Base-by-base conservation (phyloP, 2,329 filamentous ascomycete species). In the Fonsecaea pugnacius region DNA sequence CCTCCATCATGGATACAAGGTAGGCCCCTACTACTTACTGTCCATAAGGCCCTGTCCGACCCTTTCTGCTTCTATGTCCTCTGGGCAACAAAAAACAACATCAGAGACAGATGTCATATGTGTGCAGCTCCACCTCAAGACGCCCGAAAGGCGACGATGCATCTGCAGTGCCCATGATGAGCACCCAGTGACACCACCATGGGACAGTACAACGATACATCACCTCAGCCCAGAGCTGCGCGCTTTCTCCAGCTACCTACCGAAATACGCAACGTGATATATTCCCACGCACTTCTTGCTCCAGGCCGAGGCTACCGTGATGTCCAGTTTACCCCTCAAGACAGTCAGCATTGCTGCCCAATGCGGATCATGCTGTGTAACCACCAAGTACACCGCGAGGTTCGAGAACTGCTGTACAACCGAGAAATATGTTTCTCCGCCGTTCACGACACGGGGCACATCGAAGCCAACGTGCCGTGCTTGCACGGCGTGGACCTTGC, bases 271-370 rank as follows among this genome's bases (percentile, higher is more conserved):
- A 21, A 46, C 6, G n/a, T 46, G 40, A 46, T 46, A 7, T 46
- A 46, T n/a, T 21, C n/a, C 21, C 10, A 46, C 18, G 40, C 40
- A 46, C 40, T 46, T 12, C 2, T 10, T 21, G 7, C n/a, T 46
- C 40, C 8, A 12, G 21, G 40, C 18, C n/a, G 18, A 24, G 40
- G 40, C n/a, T 21, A 21, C 21, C n/a, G 21, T n/a, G 40, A 46
- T 46, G 40, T 46, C 10, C 18, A 21, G 2, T 2, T 24, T 46
- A 46, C 40, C 40, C n/a, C 40, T 46, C 40, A 24, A 21, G n/a
- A 46, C 40, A 21, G 40, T 21, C 40, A 46, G 18, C 40, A 46
- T 46, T 46, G 18, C 40, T 46, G 40, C 40, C 40, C 40, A 46
- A 46, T 21, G 40, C n/a, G 18, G 18, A 12, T 46, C 40, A 46